Conservation (phyloP, 2,329 filamentous ascomycete genomes). For the Penicillium sp. region DNA sequence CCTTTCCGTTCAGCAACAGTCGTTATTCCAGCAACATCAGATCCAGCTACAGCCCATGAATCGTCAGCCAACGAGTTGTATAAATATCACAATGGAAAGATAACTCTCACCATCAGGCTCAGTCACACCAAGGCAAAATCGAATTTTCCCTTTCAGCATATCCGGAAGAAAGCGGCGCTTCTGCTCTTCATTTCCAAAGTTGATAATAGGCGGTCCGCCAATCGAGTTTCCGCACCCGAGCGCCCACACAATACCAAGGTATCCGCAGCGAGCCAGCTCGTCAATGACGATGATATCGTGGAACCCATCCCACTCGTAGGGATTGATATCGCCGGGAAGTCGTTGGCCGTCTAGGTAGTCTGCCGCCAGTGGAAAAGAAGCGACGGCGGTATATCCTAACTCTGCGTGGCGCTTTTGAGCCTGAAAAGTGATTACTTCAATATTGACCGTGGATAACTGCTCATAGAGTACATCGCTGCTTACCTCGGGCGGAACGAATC, state of each 20-base stretch:
- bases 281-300: slow-evolving; percentile 38
- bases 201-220: slow-evolving; percentile 31
- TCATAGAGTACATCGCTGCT: too few relatives aligned
- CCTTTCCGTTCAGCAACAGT: slow-evolving; percentile 53
- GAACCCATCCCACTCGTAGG: slow-evolving; percentile 36
- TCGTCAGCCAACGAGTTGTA: slow-evolving; percentile 13
- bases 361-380: slow-evolving; percentile 16
- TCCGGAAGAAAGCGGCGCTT: slow-evolving; percentile 53
- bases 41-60: slow-evolving; percentile 35
- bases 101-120: slow-evolving; percentile 30
- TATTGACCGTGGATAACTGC: too few relatives aligned
- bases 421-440: not conserved
- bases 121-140: slow-evolving; percentile 61
- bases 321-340: slow-evolving; percentile 27
- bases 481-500: slow-evolving; percentile 24
- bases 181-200: slow-evolving; percentile 29
- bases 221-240: slow-evolving; percentile 32
- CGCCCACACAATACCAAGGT: slow-evolving; percentile 31
- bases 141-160: slow-evolving; percentile 54
- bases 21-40: slow-evolving; percentile 58
- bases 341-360: slow-evolving; percentile 18
- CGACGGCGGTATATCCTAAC: slow-evolving; percentile 21
- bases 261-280: slow-evolving; percentile 36
- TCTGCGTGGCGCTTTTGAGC: slow-evolving; percentile 17
- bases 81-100: not conserved